Conservation (phyloP, 75 land plant genomes). For the Pinus albicaulis region DNA sequence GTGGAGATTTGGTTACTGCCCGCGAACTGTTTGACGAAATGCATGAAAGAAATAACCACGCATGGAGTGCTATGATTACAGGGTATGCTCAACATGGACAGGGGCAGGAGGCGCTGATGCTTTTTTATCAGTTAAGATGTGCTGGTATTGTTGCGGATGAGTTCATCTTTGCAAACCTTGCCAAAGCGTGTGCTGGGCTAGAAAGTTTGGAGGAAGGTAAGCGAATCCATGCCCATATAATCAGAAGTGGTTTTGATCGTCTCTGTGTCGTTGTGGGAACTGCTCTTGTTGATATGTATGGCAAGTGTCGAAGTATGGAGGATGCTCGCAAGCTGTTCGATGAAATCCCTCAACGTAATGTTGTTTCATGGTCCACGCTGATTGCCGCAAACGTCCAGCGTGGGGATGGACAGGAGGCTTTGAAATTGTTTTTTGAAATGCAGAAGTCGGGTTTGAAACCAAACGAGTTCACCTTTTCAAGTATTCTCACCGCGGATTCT, state of each 20-base stretch:
- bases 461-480: conserved; percentile 36
- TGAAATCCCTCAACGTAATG: conserved; percentile 11
- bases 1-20: background rate
- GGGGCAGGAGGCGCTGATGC: conserved; percentile 18
- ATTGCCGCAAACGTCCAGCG: conserved; percentile 22
- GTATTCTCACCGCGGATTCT: conserved; percentile 32
- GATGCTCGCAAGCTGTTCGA: background rate
- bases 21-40: conserved; percentile 44
- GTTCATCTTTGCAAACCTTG: conserved; percentile 31
- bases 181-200: background rate
- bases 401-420: conserved; percentile 25
- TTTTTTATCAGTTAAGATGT: conserved; percentile 34
- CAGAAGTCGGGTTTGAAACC: conserved; percentile 18
- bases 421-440: conserved; percentile 38
- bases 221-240: background rate
- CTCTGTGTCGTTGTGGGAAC: background rate
- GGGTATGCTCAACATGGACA: conserved; percentile 34
- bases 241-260: background rate
- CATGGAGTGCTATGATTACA: conserved; percentile 47
- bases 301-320: background rate
- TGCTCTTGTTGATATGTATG: background rate
- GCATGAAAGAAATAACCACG: conserved; percentile 26
- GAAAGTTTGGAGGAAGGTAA: background rate
- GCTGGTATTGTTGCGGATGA: conserved; percentile 20
- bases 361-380: conserved; percentile 33